A percentile compares a stretch with the other conserved stretches of the same genome.
phyloP scores from a whole-genome alignment of 768 basidiomycete species.

The Cantharellus cinnabarinus region DNA sequence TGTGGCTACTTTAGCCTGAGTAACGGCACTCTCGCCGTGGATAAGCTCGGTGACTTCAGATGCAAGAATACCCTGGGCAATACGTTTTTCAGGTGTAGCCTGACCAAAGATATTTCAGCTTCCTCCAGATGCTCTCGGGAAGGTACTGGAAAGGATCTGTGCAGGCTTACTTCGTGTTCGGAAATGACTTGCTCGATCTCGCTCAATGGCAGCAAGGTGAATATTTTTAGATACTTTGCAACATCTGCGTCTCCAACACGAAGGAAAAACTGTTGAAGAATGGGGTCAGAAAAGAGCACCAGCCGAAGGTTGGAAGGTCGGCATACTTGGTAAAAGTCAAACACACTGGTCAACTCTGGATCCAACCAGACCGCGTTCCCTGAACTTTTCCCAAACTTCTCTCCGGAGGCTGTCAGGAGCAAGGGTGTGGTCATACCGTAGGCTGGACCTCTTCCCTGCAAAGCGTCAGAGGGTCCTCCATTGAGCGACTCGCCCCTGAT shows the following conservation, averaged over 20 bases:
- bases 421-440: slow-evolving; percentile 89
- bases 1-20: slow-evolving; percentile 26
- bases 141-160: background rate
- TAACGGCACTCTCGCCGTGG: slow-evolving; percentile 28
- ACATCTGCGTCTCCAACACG: slow-evolving; percentile 65
- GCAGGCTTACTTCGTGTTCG: slow-evolving; percentile 32
- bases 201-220: slow-evolving; percentile 50
- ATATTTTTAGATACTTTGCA: slow-evolving; percentile 54
- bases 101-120: too few relatives aligned
- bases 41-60: slow-evolving; percentile 39
- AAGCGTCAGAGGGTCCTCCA: background rate
- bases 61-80: slow-evolving; percentile 33
- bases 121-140: slow-evolving; percentile 10
- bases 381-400: slow-evolving; percentile 94
- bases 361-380: slow-evolving; percentile 93
- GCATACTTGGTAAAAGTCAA: slow-evolving; percentile 84
- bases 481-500: slow-evolving; percentile 6
- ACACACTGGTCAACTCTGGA: slow-evolving; percentile 51
- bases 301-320: background rate
- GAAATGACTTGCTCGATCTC: slow-evolving; percentile 36
- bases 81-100: slow-evolving; percentile 19
- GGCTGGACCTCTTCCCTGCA: slow-evolving; percentile 15
- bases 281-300: background rate
- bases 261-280: slow-evolving; percentile 57
- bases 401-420: slow-evolving; percentile 69